Percentiles rank a stretch among this genome's conserved stretches.
phyloP scores from a whole-genome alignment of 352 stramenopile genomes.

The Phytophthora citrophthora region DNA sequence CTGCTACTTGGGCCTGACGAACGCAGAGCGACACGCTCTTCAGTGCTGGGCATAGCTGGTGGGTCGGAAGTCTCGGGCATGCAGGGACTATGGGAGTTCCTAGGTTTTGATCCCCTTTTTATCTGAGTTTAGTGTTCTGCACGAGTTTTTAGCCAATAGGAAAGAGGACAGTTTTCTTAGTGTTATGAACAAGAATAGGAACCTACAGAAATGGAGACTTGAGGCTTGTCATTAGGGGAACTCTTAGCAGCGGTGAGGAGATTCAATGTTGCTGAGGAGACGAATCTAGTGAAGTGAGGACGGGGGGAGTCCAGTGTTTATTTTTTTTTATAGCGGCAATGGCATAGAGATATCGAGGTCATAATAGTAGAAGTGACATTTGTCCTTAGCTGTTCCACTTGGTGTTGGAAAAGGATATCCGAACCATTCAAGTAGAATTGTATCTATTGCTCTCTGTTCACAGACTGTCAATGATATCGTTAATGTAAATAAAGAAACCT shows the following conservation, averaged over 20 bases:
- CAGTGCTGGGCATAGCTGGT: conserved; percentile 30
- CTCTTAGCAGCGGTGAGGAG: background rate
- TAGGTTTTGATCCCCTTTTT: background rate
- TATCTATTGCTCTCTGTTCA: too few relatives aligned
- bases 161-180: conserved; percentile 6
- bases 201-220: background rate
- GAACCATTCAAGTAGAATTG: too few relatives aligned
- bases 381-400: too few relatives aligned
- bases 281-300: background rate
- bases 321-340: too few relatives aligned
- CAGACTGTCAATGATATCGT: too few relatives aligned
- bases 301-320: too few relatives aligned
- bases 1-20: conserved; percentile 24
- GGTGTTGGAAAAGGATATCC: too few relatives aligned
- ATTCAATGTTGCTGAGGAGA: too few relatives aligned
- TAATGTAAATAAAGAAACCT: too few relatives aligned
- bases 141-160: conserved; percentile 8
- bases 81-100: conserved; percentile 4
- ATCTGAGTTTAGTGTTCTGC: conserved; percentile 10
- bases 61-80: conserved; percentile 29
- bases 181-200: background rate
- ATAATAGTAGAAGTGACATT: too few relatives aligned
- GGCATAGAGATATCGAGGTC: too few relatives aligned
- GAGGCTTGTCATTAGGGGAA: background rate
- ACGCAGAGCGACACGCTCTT: conserved; percentile 38